Evolutionary conservation across 176 grass and related monocot species (phyloP).

Genomic region (Bonia amplexicaulis): DNA sequence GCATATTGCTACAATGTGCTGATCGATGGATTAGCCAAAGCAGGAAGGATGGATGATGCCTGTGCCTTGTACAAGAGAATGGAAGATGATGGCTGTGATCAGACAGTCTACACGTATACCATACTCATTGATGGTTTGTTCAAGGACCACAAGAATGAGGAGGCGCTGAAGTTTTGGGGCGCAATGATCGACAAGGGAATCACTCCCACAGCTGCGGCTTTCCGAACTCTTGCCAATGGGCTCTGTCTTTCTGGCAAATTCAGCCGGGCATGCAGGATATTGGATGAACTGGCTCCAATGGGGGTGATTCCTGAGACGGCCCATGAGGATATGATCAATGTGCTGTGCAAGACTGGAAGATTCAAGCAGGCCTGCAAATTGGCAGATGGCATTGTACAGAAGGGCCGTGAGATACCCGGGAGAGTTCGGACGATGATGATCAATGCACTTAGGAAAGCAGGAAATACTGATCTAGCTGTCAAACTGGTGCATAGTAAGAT

Average conservation of each 20-base stretch:
- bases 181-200: constrained; percentile 92
- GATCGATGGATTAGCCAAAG: constrained; percentile 67
- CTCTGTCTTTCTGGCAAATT: constrained; percentile 90
- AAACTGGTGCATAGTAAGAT: constrained; percentile 89
- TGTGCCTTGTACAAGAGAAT: constrained; percentile 73
- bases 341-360: constrained; percentile 67
- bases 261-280: constrained; percentile 69
- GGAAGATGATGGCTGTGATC: constrained; percentile 74
- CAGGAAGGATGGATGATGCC: constrained; percentile 56
- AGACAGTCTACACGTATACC: constrained; percentile 65
- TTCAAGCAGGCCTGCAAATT: constrained; percentile 90
- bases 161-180: constrained; percentile 69
- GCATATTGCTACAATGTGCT: constrained; percentile 83
- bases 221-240: constrained; percentile 65
- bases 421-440: constrained; percentile 90
- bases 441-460: constrained; percentile 78
- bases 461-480: constrained; percentile 80
- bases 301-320: constrained; percentile 77
- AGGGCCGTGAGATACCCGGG: constrained; percentile 75
- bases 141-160: constrained; percentile 83
- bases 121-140: constrained; percentile 82
- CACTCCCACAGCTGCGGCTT: constrained; percentile 65
- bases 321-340: constrained; percentile 91
- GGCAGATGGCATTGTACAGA: constrained; percentile 81
- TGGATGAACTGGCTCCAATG: constrained; percentile 88